Evolutionary conservation across 108 stramenopile genomes (phyloP).

Genomic region (Cafeteria roenbergensis): DNA sequence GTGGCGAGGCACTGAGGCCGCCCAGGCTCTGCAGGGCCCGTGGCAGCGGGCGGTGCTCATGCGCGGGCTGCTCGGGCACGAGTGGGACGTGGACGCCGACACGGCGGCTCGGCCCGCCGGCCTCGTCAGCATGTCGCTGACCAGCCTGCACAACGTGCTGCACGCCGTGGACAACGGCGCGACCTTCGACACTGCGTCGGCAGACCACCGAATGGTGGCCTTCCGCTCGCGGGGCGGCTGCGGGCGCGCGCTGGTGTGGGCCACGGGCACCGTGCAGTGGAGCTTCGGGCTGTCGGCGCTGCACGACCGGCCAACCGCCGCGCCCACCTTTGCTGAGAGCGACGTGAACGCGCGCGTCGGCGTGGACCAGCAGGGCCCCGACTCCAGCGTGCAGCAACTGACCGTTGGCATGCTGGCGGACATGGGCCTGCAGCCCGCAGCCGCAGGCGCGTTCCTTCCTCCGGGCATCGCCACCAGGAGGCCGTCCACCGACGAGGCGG

Average conservation of each 20-base stretch:
- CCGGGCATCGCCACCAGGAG: too few relatives aligned
- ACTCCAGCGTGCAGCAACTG: not conserved
- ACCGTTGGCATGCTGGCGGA: not conserved
- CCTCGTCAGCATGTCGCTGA: not conserved
- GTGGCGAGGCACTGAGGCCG: not conserved
- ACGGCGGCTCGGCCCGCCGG: not conserved
- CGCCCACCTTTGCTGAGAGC: not conserved
- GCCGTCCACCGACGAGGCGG: too few relatives aligned
- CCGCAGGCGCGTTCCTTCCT: too few relatives aligned
- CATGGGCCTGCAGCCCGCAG: too few relatives aligned
- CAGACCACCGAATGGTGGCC: not conserved
- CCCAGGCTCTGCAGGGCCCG: not conserved
- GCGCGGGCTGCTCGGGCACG: conserved; percentile 10
- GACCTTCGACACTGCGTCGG: not conserved
- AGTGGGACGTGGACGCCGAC: conserved; percentile 15
- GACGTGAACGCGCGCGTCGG: not conserved
- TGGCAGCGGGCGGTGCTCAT: not conserved
- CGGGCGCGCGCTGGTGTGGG: not conserved
- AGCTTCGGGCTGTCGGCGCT: not conserved
- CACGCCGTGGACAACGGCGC: not conserved
- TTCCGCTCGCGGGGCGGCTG: not conserved
- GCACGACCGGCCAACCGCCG: not conserved
- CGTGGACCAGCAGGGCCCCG: not conserved
- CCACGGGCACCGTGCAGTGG: not conserved
- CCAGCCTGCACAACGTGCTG: not conserved